phyloP scores from a whole-genome alignment of 2,329 filamentous ascomycete species.

The Epichloe festucae region DNA sequence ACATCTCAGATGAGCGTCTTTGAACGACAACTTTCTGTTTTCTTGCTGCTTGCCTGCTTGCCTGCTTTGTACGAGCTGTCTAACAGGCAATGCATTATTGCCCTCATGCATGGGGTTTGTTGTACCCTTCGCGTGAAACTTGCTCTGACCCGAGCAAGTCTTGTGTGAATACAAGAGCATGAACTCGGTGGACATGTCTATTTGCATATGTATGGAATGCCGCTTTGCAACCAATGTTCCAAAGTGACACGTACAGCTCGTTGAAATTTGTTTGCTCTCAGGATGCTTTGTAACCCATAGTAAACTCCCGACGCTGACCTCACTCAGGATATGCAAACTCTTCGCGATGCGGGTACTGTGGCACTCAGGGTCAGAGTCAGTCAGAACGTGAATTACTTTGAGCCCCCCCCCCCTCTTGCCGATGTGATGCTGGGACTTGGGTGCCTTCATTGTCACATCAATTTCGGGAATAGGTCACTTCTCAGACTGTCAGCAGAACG shows the following conservation, averaged over 20 bases:
- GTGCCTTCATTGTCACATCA: not conserved
- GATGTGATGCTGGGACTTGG: not conserved
- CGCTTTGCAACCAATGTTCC: not conserved
- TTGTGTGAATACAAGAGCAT: not conserved
- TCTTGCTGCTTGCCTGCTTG: not conserved
- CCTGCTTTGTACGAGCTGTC: not conserved
- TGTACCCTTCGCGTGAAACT: not conserved
- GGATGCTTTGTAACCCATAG: constrained; percentile 4
- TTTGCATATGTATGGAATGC: not conserved
- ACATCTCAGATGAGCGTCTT: not conserved
- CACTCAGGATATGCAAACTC: constrained; percentile 37
- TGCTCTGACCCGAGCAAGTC: not conserved
- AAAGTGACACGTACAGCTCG: not conserved
- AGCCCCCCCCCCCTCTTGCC: not conserved
- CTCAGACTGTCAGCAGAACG: constrained; percentile 9
- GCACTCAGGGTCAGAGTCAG: constrained; percentile 33
- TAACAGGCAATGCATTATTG: not conserved
- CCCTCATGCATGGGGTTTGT: not conserved
- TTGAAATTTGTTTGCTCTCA: not conserved
- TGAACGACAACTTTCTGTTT: not conserved
- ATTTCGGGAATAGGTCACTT: not conserved
- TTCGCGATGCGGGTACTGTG: constrained; percentile 40
- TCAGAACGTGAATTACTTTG: constrained; percentile 28
- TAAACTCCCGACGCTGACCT: not conserved
- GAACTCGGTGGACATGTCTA: not conserved